Conservation (phyloP, 108 stramenopile species). For the Thalassiosira profunda region DNA sequence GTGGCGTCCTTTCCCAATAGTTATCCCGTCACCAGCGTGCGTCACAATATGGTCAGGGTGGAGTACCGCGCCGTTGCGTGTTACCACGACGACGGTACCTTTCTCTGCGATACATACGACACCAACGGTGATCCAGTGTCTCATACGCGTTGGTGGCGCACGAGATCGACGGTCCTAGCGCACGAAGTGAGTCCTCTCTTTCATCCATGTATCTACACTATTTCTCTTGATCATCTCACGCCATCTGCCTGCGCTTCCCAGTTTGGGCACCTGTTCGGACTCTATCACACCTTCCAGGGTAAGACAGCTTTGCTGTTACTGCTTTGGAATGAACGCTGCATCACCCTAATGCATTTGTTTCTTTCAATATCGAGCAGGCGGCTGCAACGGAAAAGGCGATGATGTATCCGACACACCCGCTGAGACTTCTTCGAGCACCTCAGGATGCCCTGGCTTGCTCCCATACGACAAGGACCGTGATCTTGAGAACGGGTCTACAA, state of each 20-base stretch:
- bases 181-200: too few species aligned
- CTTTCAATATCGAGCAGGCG: too few species aligned
- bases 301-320: too few species aligned
- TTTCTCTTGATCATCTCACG: too few species aligned
- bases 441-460: slow-evolving; percentile 10
- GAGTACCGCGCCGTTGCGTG: slow-evolving; percentile 21
- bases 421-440: not conserved
- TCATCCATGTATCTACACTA: too few species aligned
- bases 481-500: not conserved
- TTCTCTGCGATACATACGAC: slow-evolving; percentile 2
- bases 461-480: slow-evolving; percentile 21
- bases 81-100: not conserved
- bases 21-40: not conserved
- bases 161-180: slow-evolving; percentile 1
- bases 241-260: too few species aligned
- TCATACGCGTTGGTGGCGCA: slow-evolving; percentile 19
- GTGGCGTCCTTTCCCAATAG: slow-evolving; percentile 8
- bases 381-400: slow-evolving; percentile 19
- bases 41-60: slow-evolving; percentile 11
- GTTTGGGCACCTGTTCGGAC: slow-evolving; percentile 20
- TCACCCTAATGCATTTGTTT: too few species aligned
- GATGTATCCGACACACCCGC: slow-evolving; percentile 23
- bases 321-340: too few species aligned
- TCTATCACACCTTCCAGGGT: slow-evolving; percentile 13
- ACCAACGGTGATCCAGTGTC: slow-evolving; percentile 1